A percentile compares a stretch with the other conserved stretches of the same genome.
These are phyloP conservation scores for Phytophthora pisi DNA, from an alignment of 352 stramenopile species.

Conservation along the genomic window DNA sequence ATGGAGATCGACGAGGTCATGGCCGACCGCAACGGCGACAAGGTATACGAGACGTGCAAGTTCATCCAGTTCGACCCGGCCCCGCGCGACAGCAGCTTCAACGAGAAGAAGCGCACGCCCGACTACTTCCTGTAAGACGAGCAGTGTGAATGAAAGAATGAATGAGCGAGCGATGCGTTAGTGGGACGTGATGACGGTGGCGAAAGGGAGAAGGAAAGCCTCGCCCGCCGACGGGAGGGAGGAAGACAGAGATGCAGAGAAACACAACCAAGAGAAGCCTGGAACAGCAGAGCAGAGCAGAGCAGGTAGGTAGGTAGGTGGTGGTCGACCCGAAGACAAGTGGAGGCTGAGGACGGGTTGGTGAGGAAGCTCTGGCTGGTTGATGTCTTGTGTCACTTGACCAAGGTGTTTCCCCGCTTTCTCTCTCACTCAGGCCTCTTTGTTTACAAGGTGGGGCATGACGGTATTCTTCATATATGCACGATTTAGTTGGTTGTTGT, in stretches of 20 bases:
- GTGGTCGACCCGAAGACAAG: constrained; percentile 12
- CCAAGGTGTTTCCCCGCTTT: constrained; percentile 9
- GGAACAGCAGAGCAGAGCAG: constrained; percentile 3
- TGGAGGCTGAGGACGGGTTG: constrained; percentile 18
- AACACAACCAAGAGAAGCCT: constrained; percentile 27
- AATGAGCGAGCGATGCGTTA: background rate
- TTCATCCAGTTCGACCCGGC: constrained; percentile 93
- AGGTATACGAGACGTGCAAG: constrained; percentile 93
- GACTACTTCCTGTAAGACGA: constrained; percentile 87
- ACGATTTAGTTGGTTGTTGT: constrained; percentile 40
- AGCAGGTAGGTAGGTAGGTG: constrained; percentile 11
- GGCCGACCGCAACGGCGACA: constrained; percentile 84
- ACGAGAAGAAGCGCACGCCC: constrained; percentile 91
- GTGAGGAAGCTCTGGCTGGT: constrained; percentile 13
- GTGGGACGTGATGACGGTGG: background rate
- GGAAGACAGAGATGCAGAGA: constrained; percentile 17
- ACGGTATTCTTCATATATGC: constrained; percentile 49
- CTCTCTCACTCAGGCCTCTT: constrained; percentile 19
- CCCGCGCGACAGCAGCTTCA: constrained; percentile 91
- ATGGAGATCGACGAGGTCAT: constrained; percentile 95
- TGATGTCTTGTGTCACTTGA: constrained; percentile 6
- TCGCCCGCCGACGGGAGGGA: constrained; percentile 2
- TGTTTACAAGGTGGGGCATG: constrained; percentile 28
- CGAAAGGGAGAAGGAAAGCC: background rate
- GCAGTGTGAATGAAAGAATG: background rate